Evolutionary conservation across 768 basidiomycete species (phyloP).

Genomic region (Suillus ampliporus): DNA sequence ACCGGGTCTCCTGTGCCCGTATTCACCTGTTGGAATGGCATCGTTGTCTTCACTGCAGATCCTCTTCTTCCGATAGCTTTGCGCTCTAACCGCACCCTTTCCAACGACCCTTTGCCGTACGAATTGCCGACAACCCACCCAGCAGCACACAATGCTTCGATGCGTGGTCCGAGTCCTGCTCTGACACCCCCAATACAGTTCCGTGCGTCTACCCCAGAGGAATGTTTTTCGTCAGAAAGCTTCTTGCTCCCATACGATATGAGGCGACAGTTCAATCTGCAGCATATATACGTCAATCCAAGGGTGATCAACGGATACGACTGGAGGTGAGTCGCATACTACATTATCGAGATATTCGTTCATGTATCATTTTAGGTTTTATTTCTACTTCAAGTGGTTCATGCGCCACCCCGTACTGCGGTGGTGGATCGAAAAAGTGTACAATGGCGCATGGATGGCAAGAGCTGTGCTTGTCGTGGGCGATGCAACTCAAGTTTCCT

Average conservation of each 20-base stretch:
- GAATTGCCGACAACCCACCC: conserved; percentile 38
- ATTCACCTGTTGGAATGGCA: conserved; percentile 54
- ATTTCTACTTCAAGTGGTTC: conserved; percentile 42
- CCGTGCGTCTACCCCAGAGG: conserved; percentile 31
- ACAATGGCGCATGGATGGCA: conserved; percentile 45
- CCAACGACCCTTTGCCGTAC: conserved; percentile 32
- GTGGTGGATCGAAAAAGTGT: conserved; percentile 48
- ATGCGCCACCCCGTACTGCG: conserved; percentile 44
- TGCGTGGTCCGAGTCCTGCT: conserved; percentile 32
- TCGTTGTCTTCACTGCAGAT: conserved; percentile 46
- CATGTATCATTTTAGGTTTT: conserved; percentile 25
- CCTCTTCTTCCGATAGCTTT: conserved; percentile 46
- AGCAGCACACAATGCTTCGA: conserved; percentile 19
- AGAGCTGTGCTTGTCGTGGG: conserved; percentile 44
- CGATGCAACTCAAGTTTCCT: conserved; percentile 25
- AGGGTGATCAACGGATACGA: conserved; percentile 45
- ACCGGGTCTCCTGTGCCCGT: conserved; percentile 48
- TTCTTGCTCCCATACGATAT: conserved; percentile 51
- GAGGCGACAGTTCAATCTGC: conserved; percentile 44
- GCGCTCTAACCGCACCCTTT: conserved; percentile 44
- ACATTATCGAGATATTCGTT: not conserved
- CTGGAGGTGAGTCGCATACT: conserved; percentile 34
- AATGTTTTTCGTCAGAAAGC: conserved; percentile 46
- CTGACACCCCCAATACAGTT: conserved; percentile 39
- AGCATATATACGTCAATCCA: conserved; percentile 45